phyloP scores from a whole-genome alignment of 176 grass and related monocot species.

The Aegilops bicornis region DNA sequence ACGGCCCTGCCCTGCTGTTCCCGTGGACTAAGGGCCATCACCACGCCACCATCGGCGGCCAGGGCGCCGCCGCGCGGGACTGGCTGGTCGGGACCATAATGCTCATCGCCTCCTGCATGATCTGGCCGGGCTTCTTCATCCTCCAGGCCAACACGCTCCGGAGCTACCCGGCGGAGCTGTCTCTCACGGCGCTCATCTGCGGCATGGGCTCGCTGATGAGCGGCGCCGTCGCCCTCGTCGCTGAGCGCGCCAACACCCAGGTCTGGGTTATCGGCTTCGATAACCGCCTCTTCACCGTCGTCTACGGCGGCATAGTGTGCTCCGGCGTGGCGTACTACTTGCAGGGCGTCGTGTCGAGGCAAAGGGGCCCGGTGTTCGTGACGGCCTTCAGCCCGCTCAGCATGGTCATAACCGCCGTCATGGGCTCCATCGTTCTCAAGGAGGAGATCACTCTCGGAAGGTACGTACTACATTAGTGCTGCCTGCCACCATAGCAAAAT shows the following conservation, averaged over 20 bases:
- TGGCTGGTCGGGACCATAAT: constrained; percentile 71
- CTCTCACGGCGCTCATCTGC: constrained; percentile 79
- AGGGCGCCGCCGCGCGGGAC: background rate
- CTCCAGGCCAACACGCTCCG: constrained; percentile 71
- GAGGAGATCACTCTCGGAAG: constrained; percentile 84
- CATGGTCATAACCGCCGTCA: constrained; percentile 87
- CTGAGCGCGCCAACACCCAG: constrained; percentile 53
- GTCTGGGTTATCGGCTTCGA: constrained; percentile 83
- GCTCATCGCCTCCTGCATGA: constrained; percentile 53
- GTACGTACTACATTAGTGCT: constrained; percentile 14
- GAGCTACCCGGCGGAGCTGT: constrained; percentile 72
- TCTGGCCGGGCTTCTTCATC: constrained; percentile 82
- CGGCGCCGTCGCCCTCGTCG: constrained; percentile 57
- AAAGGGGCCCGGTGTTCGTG: constrained; percentile 88
- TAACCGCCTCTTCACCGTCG: constrained; percentile 71
- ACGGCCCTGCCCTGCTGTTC: constrained; percentile 61
- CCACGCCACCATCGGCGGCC: background rate
- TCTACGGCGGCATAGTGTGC: constrained; percentile 82
- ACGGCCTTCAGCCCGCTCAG: constrained; percentile 93
- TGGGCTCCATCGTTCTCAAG: constrained; percentile 78
- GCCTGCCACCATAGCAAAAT: background rate
- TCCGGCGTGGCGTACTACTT: constrained; percentile 92
- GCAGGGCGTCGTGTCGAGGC: constrained; percentile 72
- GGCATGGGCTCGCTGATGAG: constrained; percentile 61
- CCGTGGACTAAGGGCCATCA: constrained; percentile 59